phyloP scores from a whole-genome alignment of 257 asterid species.

The Anisodus acutangulus region DNA sequence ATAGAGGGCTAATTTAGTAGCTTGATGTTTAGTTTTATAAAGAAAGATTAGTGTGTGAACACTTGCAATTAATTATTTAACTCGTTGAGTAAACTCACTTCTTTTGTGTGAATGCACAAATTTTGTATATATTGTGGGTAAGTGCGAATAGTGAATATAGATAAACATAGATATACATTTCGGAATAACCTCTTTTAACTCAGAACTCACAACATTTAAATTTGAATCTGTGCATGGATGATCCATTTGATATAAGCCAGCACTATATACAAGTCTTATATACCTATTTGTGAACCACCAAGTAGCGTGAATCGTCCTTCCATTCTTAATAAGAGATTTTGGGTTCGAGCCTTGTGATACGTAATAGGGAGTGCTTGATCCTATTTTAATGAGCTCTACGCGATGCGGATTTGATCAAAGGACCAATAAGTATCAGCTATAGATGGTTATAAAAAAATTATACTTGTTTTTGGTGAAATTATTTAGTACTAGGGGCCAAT shows the following conservation, averaged over 20 bases:
- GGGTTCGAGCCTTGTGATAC: background rate
- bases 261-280: background rate
- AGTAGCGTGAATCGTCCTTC: no score
- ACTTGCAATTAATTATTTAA: no score
- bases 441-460: no score
- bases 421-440: background rate
- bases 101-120: background rate
- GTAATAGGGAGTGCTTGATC: background rate
- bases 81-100: no score
- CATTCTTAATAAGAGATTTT: no score
- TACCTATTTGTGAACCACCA: background rate
- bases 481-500: background rate
- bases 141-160: background rate
- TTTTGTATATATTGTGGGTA: background rate
- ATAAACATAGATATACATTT: background rate
- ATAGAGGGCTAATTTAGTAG: no score
- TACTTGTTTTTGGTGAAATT: background rate
- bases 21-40: no score
- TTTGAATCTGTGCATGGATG: background rate
- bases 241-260: background rate
- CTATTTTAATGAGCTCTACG: background rate
- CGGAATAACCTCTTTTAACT: background rate
- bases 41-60: background rate
- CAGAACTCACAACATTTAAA: background rate
- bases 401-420: no score